Percentiles rank a stretch among this genome's conserved stretches.
These are phyloP conservation scores for Penicillium palitans DNA, from an alignment of 2,329 filamentous ascomycete species.

Conservation along the genomic window DNA sequence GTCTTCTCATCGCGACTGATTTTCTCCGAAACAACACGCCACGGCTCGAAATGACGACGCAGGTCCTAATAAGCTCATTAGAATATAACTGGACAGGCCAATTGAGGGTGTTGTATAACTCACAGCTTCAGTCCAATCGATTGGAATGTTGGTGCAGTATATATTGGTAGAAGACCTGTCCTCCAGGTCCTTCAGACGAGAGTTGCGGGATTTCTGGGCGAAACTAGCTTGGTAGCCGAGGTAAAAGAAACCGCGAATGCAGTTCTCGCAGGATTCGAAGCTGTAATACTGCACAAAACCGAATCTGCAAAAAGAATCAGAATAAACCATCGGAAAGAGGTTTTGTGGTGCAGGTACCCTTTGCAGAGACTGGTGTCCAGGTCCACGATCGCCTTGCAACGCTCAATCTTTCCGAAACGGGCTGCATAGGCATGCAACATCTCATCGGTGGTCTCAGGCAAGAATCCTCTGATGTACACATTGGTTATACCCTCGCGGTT, in stretches of 20 bases:
- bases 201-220: conserved; percentile 98
- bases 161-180: conserved; percentile 90
- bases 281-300: conserved; percentile 95
- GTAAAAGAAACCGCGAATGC: conserved; percentile 92
- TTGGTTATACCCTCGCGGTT: conserved; percentile 96
- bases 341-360: conserved; percentile 61
- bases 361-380: conserved; percentile 91
- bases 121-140: conserved; percentile 86
- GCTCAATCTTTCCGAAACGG: conserved; percentile 91
- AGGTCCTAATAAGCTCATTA: conserved; percentile 68
- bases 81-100: conserved; percentile 18
- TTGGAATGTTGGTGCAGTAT: conserved; percentile 95
- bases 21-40: conserved; percentile 82
- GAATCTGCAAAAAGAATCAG: conserved; percentile 62
- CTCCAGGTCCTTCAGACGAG: conserved; percentile 92
- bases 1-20: conserved; percentile 84
- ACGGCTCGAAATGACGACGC: conserved; percentile 61
- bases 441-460: conserved; percentile 92
- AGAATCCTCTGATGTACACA: conserved; percentile 94
- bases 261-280: conserved; percentile 85
- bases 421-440: conserved; percentile 78
- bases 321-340: conserved; percentile 9
- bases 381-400: conserved; percentile 98
- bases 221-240: conserved; percentile 97
- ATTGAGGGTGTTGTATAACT: conserved; percentile 36